Conservation (phyloP, 1,139 yeast species). For the Candida pseudoviswanathii region DNA sequence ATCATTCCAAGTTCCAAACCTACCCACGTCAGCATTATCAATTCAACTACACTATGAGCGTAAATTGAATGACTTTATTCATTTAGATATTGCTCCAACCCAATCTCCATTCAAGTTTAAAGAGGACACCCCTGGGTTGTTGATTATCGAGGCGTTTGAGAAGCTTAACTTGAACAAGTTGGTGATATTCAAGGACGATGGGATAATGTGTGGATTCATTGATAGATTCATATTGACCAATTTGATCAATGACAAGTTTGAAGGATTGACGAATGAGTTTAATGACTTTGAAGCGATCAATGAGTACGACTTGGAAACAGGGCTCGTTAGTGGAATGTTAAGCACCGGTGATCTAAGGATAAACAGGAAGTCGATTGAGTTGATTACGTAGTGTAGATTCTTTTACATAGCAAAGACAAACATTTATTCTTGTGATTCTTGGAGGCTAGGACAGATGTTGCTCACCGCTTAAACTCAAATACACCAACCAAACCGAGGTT, state of each 20-base stretch:
- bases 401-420: background rate
- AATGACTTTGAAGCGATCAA: conserved; percentile 11
- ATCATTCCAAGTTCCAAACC: conserved; percentile 27
- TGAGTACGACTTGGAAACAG: conserved; percentile 22
- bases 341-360: conserved; percentile 16
- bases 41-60: conserved; percentile 30
- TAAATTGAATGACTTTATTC: conserved; percentile 14
- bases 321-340: conserved; percentile 8
- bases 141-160: conserved; percentile 43
- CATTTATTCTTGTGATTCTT: no score
- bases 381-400: conserved; percentile 24
- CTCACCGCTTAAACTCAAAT: no score
- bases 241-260: conserved; percentile 33
- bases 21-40: conserved; percentile 24
- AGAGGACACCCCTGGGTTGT: conserved; percentile 37
- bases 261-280: conserved; percentile 21
- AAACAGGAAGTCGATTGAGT: conserved; percentile 28
- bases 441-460: no score
- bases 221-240: conserved; percentile 41
- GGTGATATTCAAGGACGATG: conserved; percentile 25
- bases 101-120: conserved; percentile 28
- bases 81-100: conserved; percentile 23
- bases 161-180: conserved; percentile 42
- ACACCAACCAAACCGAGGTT: no score
- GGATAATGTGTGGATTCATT: conserved; percentile 40